These are phyloP conservation scores for Phytophthora palmivora DNA, from an alignment of 352 stramenopile genomes.

Conservation along the genomic window DNA sequence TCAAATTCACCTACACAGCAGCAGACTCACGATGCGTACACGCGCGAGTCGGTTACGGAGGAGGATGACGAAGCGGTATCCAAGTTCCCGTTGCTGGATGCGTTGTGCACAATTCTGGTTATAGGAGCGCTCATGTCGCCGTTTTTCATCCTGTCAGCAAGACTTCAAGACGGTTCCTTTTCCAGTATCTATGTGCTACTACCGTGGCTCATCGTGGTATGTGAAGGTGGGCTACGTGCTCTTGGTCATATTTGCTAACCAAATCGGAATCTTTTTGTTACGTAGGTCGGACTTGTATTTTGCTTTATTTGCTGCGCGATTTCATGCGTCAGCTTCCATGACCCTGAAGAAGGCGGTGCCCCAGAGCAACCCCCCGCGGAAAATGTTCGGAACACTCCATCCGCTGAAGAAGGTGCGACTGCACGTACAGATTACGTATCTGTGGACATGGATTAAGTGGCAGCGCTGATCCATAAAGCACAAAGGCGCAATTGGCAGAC, in stretches of 20 bases:
- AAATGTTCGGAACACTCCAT: constrained; percentile 45
- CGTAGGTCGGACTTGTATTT: constrained; percentile 70
- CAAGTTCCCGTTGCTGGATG: constrained; percentile 67
- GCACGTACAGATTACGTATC: constrained; percentile 63
- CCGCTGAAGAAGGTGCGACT: constrained; percentile 75
- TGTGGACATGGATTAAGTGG: constrained; percentile 61
- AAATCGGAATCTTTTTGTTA: neutral
- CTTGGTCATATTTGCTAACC: neutral
- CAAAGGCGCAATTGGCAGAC: constrained; percentile 12
- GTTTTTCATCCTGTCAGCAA: constrained; percentile 82
- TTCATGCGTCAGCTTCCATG: constrained; percentile 66
- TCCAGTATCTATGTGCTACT: constrained; percentile 85
- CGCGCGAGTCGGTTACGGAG: constrained; percentile 70
- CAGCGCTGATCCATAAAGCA: constrained; percentile 20
- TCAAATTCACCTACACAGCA: constrained; percentile 41
- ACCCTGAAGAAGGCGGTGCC: constrained; percentile 34
- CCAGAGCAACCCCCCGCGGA: constrained; percentile 43
- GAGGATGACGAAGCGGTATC: constrained; percentile 58
- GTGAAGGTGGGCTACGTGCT: constrained; percentile 2
- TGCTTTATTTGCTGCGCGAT: constrained; percentile 86
- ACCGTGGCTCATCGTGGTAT: constrained; percentile 84
- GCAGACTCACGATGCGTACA: constrained; percentile 74
- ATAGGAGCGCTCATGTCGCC: constrained; percentile 70
- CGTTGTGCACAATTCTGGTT: constrained; percentile 61
- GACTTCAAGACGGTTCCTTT: constrained; percentile 73